phyloP scores from a whole-genome alignment of 139 green algal species.

The Astrephomene gubernaculifera region DNA sequence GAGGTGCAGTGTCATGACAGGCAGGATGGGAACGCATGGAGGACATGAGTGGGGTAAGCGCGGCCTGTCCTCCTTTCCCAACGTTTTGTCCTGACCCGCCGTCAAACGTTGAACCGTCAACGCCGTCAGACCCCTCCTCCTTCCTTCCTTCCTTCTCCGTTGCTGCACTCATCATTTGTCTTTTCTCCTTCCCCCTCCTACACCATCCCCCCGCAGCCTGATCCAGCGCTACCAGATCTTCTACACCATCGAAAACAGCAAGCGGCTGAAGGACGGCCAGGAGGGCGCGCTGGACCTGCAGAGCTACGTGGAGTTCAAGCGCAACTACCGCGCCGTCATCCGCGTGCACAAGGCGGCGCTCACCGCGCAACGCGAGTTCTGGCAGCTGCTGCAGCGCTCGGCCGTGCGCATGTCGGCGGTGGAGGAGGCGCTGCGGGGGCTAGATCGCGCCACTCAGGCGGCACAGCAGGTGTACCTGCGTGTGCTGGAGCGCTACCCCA shows the following conservation, averaged over 20 bases:
- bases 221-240: constrained; percentile 52
- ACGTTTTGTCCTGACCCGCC: not conserved
- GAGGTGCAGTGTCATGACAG: not conserved
- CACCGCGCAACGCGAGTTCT: constrained; percentile 32
- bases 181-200: no score
- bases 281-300: constrained; percentile 38
- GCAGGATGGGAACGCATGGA: not conserved
- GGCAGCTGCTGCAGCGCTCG: constrained; percentile 4
- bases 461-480: constrained; percentile 28
- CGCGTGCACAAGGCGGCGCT: constrained; percentile 50
- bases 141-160: no score
- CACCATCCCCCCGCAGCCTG: constrained; percentile 28
- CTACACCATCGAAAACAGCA: constrained; percentile 36
- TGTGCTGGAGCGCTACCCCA: constrained; percentile 60
- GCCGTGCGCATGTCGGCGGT: not conserved
- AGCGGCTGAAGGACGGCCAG: constrained; percentile 39
- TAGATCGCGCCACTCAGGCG: not conserved
- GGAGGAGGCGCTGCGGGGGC: not conserved
- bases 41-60: constrained; percentile 12
- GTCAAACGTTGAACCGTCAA: no score
- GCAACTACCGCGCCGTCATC: constrained; percentile 41
- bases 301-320: constrained; percentile 41
- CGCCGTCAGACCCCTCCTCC: no score
- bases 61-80: constrained; percentile 11
- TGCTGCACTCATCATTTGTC: not conserved